Evolutionary conservation across 306 rosid species (phyloP).

Genomic region (Chamaecrista fasciculata): DNA sequence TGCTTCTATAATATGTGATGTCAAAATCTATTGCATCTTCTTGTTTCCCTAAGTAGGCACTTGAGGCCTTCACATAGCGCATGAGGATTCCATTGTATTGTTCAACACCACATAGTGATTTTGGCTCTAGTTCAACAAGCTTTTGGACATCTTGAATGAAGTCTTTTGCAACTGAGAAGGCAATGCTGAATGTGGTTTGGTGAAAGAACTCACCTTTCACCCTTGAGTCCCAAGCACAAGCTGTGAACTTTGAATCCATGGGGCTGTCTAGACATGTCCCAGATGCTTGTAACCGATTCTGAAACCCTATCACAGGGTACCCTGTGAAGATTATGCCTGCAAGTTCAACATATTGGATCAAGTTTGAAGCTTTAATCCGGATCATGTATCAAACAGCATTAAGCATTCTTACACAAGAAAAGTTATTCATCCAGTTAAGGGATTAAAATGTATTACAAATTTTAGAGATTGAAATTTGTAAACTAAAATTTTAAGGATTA

Average conservation of each 20-base stretch:
- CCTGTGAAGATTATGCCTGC: conserved; percentile 46
- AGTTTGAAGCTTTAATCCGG: not conserved
- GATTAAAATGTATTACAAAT: too few relatives aligned
- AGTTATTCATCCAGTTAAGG: too few relatives aligned
- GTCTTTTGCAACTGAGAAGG: conserved; percentile 26
- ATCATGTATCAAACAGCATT: not conserved
- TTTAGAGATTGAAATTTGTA: too few relatives aligned
- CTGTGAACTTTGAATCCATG: conserved; percentile 23
- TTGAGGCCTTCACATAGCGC: conserved; percentile 36
- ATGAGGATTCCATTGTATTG: conserved; percentile 32
- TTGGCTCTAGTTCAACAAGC: conserved; percentile 32
- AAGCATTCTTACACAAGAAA: too few relatives aligned
- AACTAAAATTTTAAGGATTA: too few relatives aligned
- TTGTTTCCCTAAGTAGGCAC: conserved; percentile 36
- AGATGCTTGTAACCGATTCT: conserved; percentile 50
- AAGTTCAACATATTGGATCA: not conserved
- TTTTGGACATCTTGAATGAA: conserved; percentile 34
- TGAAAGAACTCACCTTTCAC: conserved; percentile 33
- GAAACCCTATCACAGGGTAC: conserved; percentile 60
- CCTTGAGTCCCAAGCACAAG: conserved; percentile 57
- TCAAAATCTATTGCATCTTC: conserved; percentile 53
- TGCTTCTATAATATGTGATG: conserved; percentile 55
- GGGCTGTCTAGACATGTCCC: conserved; percentile 49
- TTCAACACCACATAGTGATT: conserved; percentile 24
- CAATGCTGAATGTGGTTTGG: conserved; percentile 48